Evolutionary conservation across 164 flowering plant genomes (phyloP), one percentile per base, ranked within the genome.

Genomic region (Magnolia changhungtana): DNA sequence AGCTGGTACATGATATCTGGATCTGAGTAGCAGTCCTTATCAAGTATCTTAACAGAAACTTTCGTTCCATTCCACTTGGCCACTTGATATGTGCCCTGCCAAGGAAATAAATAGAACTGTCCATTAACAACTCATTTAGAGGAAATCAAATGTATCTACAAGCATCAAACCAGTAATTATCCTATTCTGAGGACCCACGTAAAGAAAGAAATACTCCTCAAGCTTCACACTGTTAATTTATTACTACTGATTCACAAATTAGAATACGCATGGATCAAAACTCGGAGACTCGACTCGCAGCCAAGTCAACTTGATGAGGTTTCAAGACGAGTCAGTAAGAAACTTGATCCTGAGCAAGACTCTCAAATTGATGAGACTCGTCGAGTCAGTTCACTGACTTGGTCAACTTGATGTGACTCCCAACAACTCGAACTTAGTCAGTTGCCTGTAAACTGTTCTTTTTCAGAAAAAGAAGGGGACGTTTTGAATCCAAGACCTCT

Each of bases 31-130:
- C 87, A 66, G 65, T 94, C 98, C 85, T 89, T 94, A 71, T 94
- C 95, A 73, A 94, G 95, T 83, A 96, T 94, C 88, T 96, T 96
- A 24, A 96, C 97, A 76, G 94, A 72, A 81, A 96, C 99, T 85
- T 90, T 96, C 63, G 95, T 92, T 63, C 98, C 99, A 80, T 96
- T 96, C 99, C 98, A 96, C 80, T 94, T 96, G 74, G 98, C 99
- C 78, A 92, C 95, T 90, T 92, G 98, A 84, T 90, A 94, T 52
- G 89, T 72, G 65, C 98, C 98, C 98, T 96, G 89, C 68, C 27
- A 79, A 76, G 72, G 63, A 55, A 78, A 65, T 20, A 67, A 24
- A 50, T 31, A 31, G 65, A 37, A 14, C 58, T 45, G 50, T 64
- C 51, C 27, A 51, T 61, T 1, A 72, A 61, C 50, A 76, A 50